A percentile compares a stretch with the other conserved stretches of the same genome.
Evolutionary conservation across 2,329 filamentous ascomycete genomes (phyloP).

Genomic region (Penicillium sp.): DNA sequence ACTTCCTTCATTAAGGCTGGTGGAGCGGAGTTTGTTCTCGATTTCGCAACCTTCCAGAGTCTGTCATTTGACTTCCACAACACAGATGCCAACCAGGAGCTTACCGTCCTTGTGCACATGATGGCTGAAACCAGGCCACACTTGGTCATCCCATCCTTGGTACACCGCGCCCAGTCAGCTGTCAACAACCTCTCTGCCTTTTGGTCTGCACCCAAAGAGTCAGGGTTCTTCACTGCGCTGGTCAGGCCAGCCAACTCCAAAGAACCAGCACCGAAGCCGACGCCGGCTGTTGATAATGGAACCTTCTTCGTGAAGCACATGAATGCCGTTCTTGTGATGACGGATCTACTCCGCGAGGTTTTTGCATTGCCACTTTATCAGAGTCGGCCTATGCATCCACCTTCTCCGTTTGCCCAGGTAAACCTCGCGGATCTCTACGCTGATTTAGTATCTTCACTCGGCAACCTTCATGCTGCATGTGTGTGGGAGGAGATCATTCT

Average conservation of each 20-base stretch:
- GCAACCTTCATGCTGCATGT: conserved; percentile 71
- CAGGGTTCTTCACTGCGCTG: conserved; percentile 68
- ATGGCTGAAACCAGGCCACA: conserved; percentile 77
- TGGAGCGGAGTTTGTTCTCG: conserved; percentile 76
- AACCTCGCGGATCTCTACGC: conserved; percentile 83
- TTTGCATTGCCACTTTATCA: conserved; percentile 63
- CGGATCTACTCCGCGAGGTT: conserved; percentile 68
- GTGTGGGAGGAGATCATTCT: conserved; percentile 81
- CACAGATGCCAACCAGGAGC: conserved; percentile 61
- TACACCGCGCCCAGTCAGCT: conserved; percentile 67
- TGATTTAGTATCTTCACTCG: conserved; percentile 67
- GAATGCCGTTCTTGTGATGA: conserved; percentile 69
- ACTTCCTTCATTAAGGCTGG: conserved; percentile 69
- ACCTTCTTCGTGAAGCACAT: conserved; percentile 75
- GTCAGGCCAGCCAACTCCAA: conserved; percentile 36
- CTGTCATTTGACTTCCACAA: conserved; percentile 70
- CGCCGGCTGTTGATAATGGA: conserved; percentile 53
- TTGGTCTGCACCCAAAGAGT: conserved; percentile 48
- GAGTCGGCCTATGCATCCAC: conserved; percentile 56
- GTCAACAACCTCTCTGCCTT: conserved; percentile 66
- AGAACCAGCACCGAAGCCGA: conserved; percentile 22
- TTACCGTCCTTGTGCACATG: conserved; percentile 69
- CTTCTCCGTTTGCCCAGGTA: conserved; percentile 65
- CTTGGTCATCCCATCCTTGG: conserved; percentile 73
- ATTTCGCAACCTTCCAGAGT: conserved; percentile 76